Conservation (phyloP, 805 yeast species). For the Monosporozyma aquatica region DNA sequence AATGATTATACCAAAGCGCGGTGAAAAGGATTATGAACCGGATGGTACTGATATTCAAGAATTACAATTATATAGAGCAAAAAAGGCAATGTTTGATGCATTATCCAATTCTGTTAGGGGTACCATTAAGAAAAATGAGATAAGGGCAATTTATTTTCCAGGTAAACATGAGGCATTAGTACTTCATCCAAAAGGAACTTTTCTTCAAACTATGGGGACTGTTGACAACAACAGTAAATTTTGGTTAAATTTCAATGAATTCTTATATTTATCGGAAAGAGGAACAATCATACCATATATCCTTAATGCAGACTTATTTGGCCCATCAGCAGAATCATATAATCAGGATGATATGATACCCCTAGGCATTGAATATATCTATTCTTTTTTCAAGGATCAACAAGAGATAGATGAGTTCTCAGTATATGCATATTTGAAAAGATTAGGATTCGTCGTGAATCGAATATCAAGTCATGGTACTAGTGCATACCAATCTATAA, state of each 20-base stretch:
- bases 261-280: constrained; percentile 70
- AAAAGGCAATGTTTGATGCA: constrained; percentile 67
- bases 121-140: constrained; percentile 37
- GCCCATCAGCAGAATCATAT: constrained; percentile 3
- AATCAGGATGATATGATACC: constrained; percentile 28
- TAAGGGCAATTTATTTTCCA: constrained; percentile 42
- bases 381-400: constrained; percentile 38
- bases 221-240: constrained; percentile 41
- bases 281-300: constrained; percentile 48
- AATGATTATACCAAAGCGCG: constrained; percentile 51
- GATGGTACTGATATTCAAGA: constrained; percentile 56
- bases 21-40: constrained; percentile 81
- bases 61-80: constrained; percentile 40
- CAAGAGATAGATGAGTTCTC: constrained; percentile 46
- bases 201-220: constrained; percentile 62
- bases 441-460: constrained; percentile 66
- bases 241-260: constrained; percentile 56
- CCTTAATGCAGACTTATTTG: constrained; percentile 3
- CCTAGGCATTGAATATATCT: constrained; percentile 56
- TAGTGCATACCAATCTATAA: constrained; percentile 12
- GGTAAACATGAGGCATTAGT: constrained; percentile 31
- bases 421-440: constrained; percentile 64
- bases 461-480: not conserved
- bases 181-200: constrained; percentile 57
- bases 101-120: constrained; percentile 42